Conservation (phyloP, 2,329 filamentous ascomycete genomes). For the Cladophialophora bantiana region DNA sequence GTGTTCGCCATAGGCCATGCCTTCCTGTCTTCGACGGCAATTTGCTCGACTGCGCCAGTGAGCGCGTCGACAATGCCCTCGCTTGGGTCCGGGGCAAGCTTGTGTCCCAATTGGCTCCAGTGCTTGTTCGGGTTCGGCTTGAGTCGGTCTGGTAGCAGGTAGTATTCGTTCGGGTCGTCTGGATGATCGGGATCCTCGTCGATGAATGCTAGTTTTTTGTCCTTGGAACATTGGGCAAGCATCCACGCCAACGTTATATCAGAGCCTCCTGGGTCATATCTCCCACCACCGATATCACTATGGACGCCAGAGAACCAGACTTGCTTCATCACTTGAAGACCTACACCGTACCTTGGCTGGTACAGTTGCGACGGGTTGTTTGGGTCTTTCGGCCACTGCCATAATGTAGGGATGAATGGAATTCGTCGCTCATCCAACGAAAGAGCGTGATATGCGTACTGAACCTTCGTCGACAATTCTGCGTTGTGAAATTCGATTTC, state of each 20-base stretch:
- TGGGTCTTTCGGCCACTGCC: conserved; percentile 52
- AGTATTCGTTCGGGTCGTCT: conserved; percentile 24
- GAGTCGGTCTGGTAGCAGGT: conserved; percentile 27
- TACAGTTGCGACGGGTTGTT: conserved; percentile 49
- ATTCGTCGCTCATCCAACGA: conserved; percentile 49
- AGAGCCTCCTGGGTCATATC: conserved; percentile 52
- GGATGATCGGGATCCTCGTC: conserved; percentile 25
- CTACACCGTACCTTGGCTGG: conserved; percentile 40
- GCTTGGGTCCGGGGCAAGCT: conserved; percentile 17
- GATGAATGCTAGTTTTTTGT: conserved; percentile 32
- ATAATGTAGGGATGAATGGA: conserved; percentile 61
- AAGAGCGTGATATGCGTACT: conserved; percentile 50
- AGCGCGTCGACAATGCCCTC: conserved; percentile 5
- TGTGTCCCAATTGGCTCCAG: conserved; percentile 17
- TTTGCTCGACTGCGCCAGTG: not conserved
- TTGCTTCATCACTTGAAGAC: conserved; percentile 49
- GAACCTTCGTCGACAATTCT: conserved; percentile 43
- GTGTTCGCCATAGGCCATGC: conserved; percentile 27
- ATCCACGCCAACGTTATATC: conserved; percentile 64
- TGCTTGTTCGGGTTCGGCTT: conserved; percentile 24
- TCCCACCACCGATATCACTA: conserved; percentile 55
- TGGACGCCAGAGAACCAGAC: conserved; percentile 59
- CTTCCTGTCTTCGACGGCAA: conserved; percentile 21
- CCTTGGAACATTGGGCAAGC: conserved; percentile 54
- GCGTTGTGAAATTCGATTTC: conserved; percentile 43